phyloP scores from a whole-genome alignment of 1,139 yeast genomes.

The Martiniozyma asiatica region DNA sequence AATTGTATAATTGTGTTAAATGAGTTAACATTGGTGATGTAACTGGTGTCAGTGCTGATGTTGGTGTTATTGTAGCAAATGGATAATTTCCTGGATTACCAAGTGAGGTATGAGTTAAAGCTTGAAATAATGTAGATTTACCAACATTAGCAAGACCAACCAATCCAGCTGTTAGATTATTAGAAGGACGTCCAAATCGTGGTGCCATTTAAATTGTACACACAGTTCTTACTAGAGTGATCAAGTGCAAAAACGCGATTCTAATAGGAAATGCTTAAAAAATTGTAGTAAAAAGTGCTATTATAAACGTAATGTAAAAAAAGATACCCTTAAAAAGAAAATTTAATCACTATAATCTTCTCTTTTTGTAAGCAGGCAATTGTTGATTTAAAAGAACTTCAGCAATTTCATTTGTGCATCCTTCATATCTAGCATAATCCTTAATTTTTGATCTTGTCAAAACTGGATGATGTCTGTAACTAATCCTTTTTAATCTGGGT shows the following conservation, averaged over 20 bases:
- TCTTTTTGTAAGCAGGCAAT: too few relatives aligned
- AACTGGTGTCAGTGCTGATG: conserved; percentile 49
- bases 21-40: conserved; percentile 40
- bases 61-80: conserved; percentile 69
- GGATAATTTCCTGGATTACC: conserved; percentile 78
- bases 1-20: conserved; percentile 32
- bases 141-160: conserved; percentile 76
- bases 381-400: conserved; percentile 4
- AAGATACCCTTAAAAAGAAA: too few relatives aligned
- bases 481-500: conserved; percentile 1
- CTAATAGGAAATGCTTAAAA: background rate
- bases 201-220: too few relatives aligned
- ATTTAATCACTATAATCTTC: too few relatives aligned
- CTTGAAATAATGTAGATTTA: conserved; percentile 54
- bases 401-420: conserved; percentile 3
- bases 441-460: conserved; percentile 13
- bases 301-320: too few relatives aligned
- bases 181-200: conserved; percentile 44
- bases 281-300: too few relatives aligned
- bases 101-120: conserved; percentile 55
- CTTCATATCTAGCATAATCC: conserved; percentile 3
- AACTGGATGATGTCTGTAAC: conserved; percentile 9
- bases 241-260: too few relatives aligned
- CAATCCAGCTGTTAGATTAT: conserved; percentile 42
- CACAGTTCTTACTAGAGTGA: too few relatives aligned